Evolutionary conservation across 2,329 filamentous ascomycete genomes (phyloP).

Genomic region (Colletotrichum sp.): DNA sequence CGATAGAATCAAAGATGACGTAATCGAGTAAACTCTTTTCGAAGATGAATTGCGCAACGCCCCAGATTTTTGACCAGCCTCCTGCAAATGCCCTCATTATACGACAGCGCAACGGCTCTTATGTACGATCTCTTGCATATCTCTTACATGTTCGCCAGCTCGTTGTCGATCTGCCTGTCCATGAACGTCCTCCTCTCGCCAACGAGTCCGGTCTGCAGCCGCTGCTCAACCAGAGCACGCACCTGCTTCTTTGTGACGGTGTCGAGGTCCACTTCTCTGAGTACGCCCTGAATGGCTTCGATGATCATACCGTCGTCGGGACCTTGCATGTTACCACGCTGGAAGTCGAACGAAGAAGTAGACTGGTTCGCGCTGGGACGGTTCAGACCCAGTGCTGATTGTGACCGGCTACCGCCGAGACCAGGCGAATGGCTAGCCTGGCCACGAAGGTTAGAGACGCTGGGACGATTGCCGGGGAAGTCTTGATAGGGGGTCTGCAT

Average conservation of each 20-base stretch:
- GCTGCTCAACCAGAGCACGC: constrained; percentile 87
- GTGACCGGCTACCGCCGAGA: constrained; percentile 46
- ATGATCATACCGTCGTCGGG: constrained; percentile 82
- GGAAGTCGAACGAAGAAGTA: constrained; percentile 67
- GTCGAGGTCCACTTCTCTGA: constrained; percentile 90
- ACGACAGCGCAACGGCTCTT: constrained; percentile 2
- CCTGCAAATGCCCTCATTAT: constrained; percentile 3
- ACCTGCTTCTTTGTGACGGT: constrained; percentile 99
- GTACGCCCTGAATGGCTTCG: constrained; percentile 81
- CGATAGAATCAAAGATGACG: neutral
- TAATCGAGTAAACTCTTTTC: constrained; percentile 1
- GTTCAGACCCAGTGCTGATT: constrained; percentile 50
- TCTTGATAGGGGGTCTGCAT: constrained; percentile 66
- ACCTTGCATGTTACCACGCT: constrained; percentile 60
- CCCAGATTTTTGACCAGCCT: constrained; percentile 5
- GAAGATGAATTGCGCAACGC: constrained; percentile 10
- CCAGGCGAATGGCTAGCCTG: constrained; percentile 53
- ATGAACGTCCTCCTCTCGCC: constrained; percentile 89
- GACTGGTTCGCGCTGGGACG: constrained; percentile 51
- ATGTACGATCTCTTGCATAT: constrained; percentile 3
- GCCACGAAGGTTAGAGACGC: constrained; percentile 64
- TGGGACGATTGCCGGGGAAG: constrained; percentile 56
- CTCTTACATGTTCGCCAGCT: constrained; percentile 88
- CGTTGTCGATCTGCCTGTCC: constrained; percentile 90
- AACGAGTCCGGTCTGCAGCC: constrained; percentile 85